Conservation (phyloP, 495 filamentous ascomycete genomes). For the Aspergillus nanangensis region DNA sequence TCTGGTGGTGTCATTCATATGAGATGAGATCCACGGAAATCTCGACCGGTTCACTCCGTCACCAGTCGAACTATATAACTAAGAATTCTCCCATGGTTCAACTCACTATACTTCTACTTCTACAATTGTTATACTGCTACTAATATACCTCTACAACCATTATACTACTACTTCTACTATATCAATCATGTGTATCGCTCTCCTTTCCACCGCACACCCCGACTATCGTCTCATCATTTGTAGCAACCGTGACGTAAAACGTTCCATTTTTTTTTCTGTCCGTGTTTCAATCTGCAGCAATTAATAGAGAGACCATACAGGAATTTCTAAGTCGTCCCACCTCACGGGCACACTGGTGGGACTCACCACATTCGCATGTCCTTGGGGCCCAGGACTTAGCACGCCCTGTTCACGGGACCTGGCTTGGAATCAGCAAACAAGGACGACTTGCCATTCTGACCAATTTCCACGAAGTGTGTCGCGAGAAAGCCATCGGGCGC, state of each 20-base stretch:
- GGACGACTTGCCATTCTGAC: constrained; percentile 78
- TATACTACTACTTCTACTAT: constrained; percentile 13
- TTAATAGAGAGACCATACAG: too few relatives aligned
- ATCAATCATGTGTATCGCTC: constrained; percentile 70
- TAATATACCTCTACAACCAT: too few relatives aligned
- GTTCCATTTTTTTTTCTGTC: background rate
- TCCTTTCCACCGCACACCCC: constrained; percentile 76
- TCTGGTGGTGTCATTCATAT: too few relatives aligned
- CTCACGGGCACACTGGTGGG: constrained; percentile 74
- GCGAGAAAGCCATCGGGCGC: constrained; percentile 46
- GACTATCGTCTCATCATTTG: constrained; percentile 73
- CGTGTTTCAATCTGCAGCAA: too few relatives aligned
- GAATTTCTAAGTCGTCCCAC: constrained; percentile 80
- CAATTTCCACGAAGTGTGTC: constrained; percentile 65
- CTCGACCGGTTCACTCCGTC: too few relatives aligned
- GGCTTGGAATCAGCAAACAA: constrained; percentile 72
- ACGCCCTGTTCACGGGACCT: constrained; percentile 61
- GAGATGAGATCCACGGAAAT: too few relatives aligned
- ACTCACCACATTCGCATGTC: constrained; percentile 38
- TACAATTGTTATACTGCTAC: too few relatives aligned
- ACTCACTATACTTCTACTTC: too few relatives aligned
- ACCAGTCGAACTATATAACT: too few relatives aligned
- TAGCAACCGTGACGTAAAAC: constrained; percentile 72
- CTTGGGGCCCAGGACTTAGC: constrained; percentile 56
- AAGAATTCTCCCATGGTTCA: too few relatives aligned